Conservation (phyloP, 352 stramenopile species). For the Globisporangium splendens region DNA sequence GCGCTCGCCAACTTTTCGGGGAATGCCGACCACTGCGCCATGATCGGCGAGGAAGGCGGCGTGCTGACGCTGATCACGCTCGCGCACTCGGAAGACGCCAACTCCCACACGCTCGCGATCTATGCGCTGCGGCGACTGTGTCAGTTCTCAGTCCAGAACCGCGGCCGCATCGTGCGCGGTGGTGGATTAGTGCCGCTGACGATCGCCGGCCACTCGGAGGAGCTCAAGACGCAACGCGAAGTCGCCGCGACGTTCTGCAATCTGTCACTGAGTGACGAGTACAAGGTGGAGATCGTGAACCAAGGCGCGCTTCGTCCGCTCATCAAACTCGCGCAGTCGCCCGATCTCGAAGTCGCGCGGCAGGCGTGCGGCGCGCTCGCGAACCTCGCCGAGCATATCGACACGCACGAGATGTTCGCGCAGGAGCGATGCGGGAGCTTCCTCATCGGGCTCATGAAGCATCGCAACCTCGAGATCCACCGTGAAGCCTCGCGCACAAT, state of each 20-base stretch:
- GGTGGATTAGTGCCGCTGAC: constrained; percentile 85
- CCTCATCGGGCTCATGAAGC: constrained; percentile 79
- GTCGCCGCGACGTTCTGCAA: constrained; percentile 94
- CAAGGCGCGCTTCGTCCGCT: constrained; percentile 77
- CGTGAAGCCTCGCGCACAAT: constrained; percentile 91
- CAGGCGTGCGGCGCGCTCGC: constrained; percentile 91
- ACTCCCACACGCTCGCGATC: constrained; percentile 91
- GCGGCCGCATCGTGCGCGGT: constrained; percentile 80
- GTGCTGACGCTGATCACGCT: constrained; percentile 90
- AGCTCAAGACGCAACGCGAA: constrained; percentile 94
- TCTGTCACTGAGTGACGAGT: constrained; percentile 90
- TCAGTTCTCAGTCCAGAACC: constrained; percentile 87
- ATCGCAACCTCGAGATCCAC: constrained; percentile 89
- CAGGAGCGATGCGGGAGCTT: constrained; percentile 65
- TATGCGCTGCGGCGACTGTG: constrained; percentile 91
- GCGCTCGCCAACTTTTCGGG: constrained; percentile 91
- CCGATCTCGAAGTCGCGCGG: constrained; percentile 90
- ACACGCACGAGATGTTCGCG: constrained; percentile 91
- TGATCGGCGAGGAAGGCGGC: constrained; percentile 90
- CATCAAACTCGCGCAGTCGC: constrained; percentile 83
- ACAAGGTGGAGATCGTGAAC: constrained; percentile 89
- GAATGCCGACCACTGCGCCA: constrained; percentile 82
- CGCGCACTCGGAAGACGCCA: constrained; percentile 82
- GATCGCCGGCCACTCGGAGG: constrained; percentile 76
- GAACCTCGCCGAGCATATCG: constrained; percentile 93